Conservation (phyloP, 768 basidiomycete genomes). For the Tricholoma sp. region DNA sequence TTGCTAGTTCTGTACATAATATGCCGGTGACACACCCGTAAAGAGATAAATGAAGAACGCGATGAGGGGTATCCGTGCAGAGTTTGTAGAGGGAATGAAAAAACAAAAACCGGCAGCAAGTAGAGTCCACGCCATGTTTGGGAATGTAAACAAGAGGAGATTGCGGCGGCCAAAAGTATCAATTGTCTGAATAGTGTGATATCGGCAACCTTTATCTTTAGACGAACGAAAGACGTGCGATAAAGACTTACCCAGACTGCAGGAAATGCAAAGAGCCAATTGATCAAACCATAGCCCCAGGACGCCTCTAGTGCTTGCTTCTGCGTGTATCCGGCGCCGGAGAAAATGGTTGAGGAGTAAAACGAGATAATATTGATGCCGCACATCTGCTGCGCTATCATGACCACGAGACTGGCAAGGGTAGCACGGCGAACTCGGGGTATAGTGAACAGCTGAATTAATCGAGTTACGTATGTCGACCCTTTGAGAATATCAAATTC, state of each 20-base stretch:
- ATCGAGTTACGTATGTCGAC: slow-evolving; percentile 40
- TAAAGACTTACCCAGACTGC: slow-evolving; percentile 46
- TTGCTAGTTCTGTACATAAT: not conserved
- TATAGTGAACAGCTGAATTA: slow-evolving; percentile 68
- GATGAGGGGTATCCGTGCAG: slow-evolving; percentile 38
- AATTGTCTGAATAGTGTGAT: slow-evolving; percentile 37
- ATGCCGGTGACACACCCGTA: slow-evolving; percentile 23
- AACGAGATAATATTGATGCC: slow-evolving; percentile 78
- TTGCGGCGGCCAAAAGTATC: slow-evolving; percentile 78
- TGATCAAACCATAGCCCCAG: slow-evolving; percentile 62
- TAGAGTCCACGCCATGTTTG: slow-evolving; percentile 72
- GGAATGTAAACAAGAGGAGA: slow-evolving; percentile 73
- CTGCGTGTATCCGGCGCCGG: slow-evolving; percentile 47
- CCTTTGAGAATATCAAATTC: slow-evolving; percentile 57
- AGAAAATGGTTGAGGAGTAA: slow-evolving; percentile 77
- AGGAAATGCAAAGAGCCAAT: slow-evolving; percentile 63
- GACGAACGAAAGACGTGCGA: slow-evolving; percentile 11
- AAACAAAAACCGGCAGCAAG: slow-evolving; percentile 75
- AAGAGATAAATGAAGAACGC: slow-evolving; percentile 41
- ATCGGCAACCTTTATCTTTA: not conserved
- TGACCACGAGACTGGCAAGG: slow-evolving; percentile 45
- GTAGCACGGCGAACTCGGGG: slow-evolving; percentile 56
- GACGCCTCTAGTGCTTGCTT: slow-evolving; percentile 61
- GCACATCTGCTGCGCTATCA: slow-evolving; percentile 81
- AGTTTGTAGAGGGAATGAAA: slow-evolving; percentile 33